These are phyloP conservation scores for Crucibulum laeve DNA, from an alignment of 768 basidiomycete genomes.

Conservation along the genomic window DNA sequence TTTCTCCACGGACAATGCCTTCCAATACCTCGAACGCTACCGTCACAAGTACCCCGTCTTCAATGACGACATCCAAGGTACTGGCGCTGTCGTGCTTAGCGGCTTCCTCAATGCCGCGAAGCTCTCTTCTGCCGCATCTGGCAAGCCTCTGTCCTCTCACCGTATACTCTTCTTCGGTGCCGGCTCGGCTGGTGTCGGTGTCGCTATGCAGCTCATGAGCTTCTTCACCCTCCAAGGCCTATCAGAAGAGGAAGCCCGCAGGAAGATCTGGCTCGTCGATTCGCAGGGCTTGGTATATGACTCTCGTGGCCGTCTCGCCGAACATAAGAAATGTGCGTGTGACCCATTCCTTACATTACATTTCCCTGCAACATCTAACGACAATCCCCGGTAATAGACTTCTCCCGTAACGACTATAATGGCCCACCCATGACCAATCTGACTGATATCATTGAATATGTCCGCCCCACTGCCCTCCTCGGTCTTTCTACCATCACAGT, in stretches of 20 bases:
- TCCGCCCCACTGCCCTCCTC: conserved; percentile 85
- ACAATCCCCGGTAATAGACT: too few relatives aligned
- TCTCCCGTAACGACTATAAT: conserved; percentile 75
- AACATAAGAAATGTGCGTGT: conserved; percentile 75
- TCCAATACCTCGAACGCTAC: conserved; percentile 76
- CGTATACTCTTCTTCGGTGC: conserved; percentile 92
- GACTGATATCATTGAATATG: conserved; percentile 72
- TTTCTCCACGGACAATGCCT: conserved; percentile 90
- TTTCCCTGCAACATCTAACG: too few relatives aligned
- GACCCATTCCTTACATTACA: background rate
- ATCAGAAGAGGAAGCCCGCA: conserved; percentile 70
- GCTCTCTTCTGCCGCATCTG: conserved; percentile 68
- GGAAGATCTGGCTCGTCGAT: conserved; percentile 79
- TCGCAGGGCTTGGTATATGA: conserved; percentile 83
- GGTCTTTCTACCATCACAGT: conserved; percentile 85
- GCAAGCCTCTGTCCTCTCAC: conserved; percentile 63
- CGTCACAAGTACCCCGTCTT: conserved; percentile 74
- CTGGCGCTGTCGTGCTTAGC: conserved; percentile 87
- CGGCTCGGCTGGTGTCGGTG: conserved; percentile 89
- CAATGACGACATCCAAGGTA: conserved; percentile 91
- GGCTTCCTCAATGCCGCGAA: conserved; percentile 88
- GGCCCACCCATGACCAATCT: conserved; percentile 75
- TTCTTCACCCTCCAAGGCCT: conserved; percentile 85
- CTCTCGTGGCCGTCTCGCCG: conserved; percentile 66
- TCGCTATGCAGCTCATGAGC: conserved; percentile 82